These are phyloP conservation scores for Delonix regia DNA, from an alignment of 306 rosid genomes.

Conservation along the genomic window DNA sequence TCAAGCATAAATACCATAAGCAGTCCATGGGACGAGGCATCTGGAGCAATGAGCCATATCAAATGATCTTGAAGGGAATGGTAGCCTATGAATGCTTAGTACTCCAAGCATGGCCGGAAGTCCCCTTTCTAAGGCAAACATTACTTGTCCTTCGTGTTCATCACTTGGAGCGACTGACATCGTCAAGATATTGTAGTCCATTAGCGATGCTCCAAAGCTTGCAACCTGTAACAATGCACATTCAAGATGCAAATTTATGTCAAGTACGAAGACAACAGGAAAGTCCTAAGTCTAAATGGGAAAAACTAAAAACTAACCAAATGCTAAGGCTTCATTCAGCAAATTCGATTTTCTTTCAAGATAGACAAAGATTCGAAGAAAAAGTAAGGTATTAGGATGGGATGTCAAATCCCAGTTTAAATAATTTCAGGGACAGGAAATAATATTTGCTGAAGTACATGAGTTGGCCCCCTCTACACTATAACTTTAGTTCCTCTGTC, in stretches of 20 bases:
- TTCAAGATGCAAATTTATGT: neutral
- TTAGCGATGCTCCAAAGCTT: conserved; percentile 61
- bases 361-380: neutral
- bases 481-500: neutral
- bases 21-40: conserved; percentile 64
- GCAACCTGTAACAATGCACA: conserved; percentile 51
- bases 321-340: neutral
- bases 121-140: conserved; percentile 68
- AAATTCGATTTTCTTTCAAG: neutral
- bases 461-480: neutral
- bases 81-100: conserved; percentile 52
- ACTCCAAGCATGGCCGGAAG: conserved; percentile 71
- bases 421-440: neutral
- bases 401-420: neutral
- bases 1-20: conserved; percentile 48
- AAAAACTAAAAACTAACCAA: neutral
- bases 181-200: conserved; percentile 53
- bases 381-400: neutral
- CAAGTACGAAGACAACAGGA: neutral
- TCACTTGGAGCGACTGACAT: conserved; percentile 68
- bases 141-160: conserved; percentile 59
- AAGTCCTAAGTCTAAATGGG: neutral
- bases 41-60: conserved; percentile 73
- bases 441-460: neutral
- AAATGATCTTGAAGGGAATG: conserved; percentile 65